Evolutionary conservation across 441 rosid genomes (phyloP).

Genomic region (Pelargonium cotyledonis): DNA sequence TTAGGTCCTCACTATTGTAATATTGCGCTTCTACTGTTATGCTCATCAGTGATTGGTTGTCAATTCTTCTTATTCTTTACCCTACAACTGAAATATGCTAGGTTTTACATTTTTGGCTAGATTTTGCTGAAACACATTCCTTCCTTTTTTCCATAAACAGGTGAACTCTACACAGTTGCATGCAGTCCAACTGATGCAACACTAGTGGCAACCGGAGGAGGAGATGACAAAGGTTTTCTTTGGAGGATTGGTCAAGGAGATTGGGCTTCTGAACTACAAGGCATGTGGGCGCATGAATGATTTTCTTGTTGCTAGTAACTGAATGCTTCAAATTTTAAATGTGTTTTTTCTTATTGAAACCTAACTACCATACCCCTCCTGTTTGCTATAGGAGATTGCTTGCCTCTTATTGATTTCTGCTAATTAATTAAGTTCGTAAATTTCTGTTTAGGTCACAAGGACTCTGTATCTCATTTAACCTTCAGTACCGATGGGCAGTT

Average conservation of each 20-base stretch:
- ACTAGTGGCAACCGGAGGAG: slow-evolving; percentile 88
- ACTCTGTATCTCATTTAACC: slow-evolving; percentile 67
- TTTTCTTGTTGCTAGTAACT: neutral
- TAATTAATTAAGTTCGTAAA: neutral
- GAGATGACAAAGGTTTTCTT: slow-evolving; percentile 77
- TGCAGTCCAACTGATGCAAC: slow-evolving; percentile 72
- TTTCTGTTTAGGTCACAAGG: slow-evolving; percentile 56
- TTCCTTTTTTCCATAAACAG: slow-evolving; percentile 27
- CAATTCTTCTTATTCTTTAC: neutral
- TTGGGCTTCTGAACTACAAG: slow-evolving; percentile 70
- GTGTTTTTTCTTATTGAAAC: neutral
- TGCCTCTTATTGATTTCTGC: neutral
- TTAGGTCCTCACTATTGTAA: neutral
- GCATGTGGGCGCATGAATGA: slow-evolving; percentile 20
- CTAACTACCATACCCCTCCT: neutral
- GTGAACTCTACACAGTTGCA: slow-evolving; percentile 65
- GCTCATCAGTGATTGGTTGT: neutral
- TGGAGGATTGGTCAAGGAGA: slow-evolving; percentile 84
- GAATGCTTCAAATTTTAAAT: neutral
- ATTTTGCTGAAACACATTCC: neutral
- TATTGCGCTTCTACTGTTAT: neutral
- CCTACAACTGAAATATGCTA: neutral
- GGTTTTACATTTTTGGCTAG: neutral
- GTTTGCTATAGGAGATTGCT: neutral
- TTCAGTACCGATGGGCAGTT: slow-evolving; percentile 67